Base-by-base conservation (phyloP, 2,329 filamentous ascomycete genomes). In the Beauveria brongniartii region DNA sequence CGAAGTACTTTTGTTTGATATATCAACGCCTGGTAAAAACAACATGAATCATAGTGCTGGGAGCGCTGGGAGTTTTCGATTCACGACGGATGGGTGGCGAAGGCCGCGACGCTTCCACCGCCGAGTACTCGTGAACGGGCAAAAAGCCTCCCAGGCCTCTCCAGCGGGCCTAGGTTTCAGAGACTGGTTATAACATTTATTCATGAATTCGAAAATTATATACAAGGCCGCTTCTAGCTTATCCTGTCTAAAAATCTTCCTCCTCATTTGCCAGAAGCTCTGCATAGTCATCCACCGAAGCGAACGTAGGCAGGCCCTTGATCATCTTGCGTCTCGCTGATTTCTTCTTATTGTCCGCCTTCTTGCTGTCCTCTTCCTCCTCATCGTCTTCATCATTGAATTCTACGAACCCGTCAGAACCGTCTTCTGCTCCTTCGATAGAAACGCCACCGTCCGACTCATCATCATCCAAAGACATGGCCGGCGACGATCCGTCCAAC, bases 271-370 rank as follows among this genome's bases (percentile, higher is more conserved):
- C 90, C 72, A 96, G 75, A 76, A 96, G 81, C 68, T 89, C 89
- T 18, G 92, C 93, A 74, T 97, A 99, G 72, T 97, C 94, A 59
- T 97, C 94, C 37, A 83, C 89, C 37, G 91, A 95, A 22, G 95
- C 94, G 78, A 99, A 99, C 41, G 86, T 95, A 7, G 94, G 94
- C 67, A 99, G 78, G 65, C 86, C 85, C 82, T 92, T 96, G 73
- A 97, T 80, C 78, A 91, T 91, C 81, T 88, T 91, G 77, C 83
- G 87, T 77, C 89, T 90, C 71, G 84, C 77, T 54, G 73, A 74
- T 58, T 70, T 64, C 63, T 69, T 71, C 44, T 69, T 66, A 62
- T 68, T 70, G 44, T 64, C 77, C 73, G 63, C 64, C 64, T 34
- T 67, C 10, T 60, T 63, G 14, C 61, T 67, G 51, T 66, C 67